These are phyloP conservation scores for Wolfiporia cocos DNA, from an alignment of 1,284 basidiomycete species.

Conservation along the genomic window DNA sequence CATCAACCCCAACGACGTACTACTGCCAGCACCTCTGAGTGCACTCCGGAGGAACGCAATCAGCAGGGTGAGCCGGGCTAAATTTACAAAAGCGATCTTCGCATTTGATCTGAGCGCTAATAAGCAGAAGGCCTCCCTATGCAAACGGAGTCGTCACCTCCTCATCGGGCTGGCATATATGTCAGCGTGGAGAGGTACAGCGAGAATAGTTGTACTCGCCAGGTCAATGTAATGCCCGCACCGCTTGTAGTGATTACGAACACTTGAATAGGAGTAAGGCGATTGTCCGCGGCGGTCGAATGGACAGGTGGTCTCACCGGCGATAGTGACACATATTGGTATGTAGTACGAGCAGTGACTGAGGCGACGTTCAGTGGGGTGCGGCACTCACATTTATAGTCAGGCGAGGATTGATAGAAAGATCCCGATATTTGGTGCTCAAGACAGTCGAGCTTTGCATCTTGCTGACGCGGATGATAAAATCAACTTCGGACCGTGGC, in stretches of 20 bases:
- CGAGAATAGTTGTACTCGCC: constrained; percentile 32
- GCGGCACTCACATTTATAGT: constrained; percentile 17
- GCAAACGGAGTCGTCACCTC: constrained; percentile 33
- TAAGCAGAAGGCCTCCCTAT: constrained; percentile 17
- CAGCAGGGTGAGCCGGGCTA: constrained; percentile 52
- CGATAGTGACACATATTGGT: constrained; percentile 50
- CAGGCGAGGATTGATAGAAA: constrained; percentile 10
- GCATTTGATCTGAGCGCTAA: constrained; percentile 43
- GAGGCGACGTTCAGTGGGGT: constrained; percentile 6
- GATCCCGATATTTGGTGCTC: constrained; percentile 17
- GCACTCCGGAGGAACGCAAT: constrained; percentile 55
- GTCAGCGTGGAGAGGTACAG: constrained; percentile 7
- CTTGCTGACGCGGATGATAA: constrained; percentile 21
- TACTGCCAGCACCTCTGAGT: constrained; percentile 69
- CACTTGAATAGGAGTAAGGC: constrained; percentile 28
- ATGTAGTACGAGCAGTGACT: constrained; percentile 7
- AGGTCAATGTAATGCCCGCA: constrained; percentile 53
- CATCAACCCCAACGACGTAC: constrained; percentile 34
- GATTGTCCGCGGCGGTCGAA: constrained; percentile 3
- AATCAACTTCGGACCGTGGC: constrained; percentile 26
- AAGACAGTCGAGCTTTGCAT: constrained; percentile 3
- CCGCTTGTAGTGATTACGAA: constrained; percentile 46
- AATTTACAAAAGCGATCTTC: constrained; percentile 63
- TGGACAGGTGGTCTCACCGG: constrained; percentile 35
- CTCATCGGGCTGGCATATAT: constrained; percentile 42